Evolutionary conservation across 2,329 filamentous ascomycete genomes (phyloP).

Genomic region (Sordariomycetes sp.): DNA sequence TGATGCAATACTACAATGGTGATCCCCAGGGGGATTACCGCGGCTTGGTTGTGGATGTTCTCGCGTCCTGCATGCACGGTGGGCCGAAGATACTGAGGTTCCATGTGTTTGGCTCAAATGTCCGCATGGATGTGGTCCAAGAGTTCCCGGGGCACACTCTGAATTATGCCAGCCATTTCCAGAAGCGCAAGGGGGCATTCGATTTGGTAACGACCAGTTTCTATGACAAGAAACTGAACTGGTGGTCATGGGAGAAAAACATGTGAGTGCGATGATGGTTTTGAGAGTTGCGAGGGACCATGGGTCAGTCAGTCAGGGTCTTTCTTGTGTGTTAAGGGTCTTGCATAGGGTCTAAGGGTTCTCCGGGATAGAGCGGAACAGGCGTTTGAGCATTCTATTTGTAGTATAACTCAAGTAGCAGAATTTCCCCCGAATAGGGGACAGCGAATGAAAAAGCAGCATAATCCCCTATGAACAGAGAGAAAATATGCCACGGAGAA

Average conservation of each 20-base stretch:
- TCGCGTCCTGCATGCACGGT: conserved; percentile 92
- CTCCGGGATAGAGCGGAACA: too few species aligned
- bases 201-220: conserved; percentile 63
- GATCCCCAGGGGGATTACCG: neutral
- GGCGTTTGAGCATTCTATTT: too few species aligned
- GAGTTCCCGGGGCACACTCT: conserved; percentile 81
- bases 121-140: conserved; percentile 50
- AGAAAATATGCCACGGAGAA: too few species aligned
- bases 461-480: too few species aligned
- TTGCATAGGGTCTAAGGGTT: too few species aligned
- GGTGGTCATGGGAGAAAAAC: conserved; percentile 39
- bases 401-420: too few species aligned
- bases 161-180: conserved; percentile 80
- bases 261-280: neutral
- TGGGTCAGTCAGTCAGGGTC: too few species aligned
- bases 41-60: conserved; percentile 25
- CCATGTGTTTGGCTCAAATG: conserved; percentile 6
- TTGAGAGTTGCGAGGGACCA: neutral
- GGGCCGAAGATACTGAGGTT: conserved; percentile 42
- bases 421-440: too few species aligned
- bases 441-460: too few species aligned
- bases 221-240: conserved; percentile 60
- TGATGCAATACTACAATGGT: conserved; percentile 27
- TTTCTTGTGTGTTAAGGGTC: too few species aligned
- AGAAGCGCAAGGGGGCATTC: conserved; percentile 2